phyloP scores from a whole-genome alignment of 768 basidiomycete species.

The Lactifluus hygrophoroides region DNA sequence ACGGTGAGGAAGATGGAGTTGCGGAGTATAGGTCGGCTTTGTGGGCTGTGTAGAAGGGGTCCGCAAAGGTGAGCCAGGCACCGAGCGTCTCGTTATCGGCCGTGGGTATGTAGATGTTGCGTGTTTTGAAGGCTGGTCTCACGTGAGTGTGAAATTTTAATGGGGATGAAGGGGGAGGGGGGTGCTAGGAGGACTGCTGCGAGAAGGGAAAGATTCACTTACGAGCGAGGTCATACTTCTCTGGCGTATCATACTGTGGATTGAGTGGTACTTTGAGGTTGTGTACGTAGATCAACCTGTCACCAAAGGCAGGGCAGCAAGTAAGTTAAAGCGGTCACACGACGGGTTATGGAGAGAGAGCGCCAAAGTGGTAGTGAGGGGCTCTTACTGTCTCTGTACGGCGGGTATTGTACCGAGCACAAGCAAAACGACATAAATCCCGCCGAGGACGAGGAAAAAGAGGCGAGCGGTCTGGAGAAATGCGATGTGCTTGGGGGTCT shows the following conservation, averaged over 20 bases:
- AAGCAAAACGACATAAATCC: constrained; percentile 44
- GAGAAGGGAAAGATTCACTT: constrained; percentile 22
- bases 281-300: constrained; percentile 58
- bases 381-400: constrained; percentile 67
- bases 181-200: neutral
- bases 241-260: constrained; percentile 59
- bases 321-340: constrained; percentile 25
- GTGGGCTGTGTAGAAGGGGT: constrained; percentile 39
- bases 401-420: constrained; percentile 47
- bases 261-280: constrained; percentile 52
- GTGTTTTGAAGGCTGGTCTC: constrained; percentile 41
- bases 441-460: constrained; percentile 35
- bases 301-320: neutral
- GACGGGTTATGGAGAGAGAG: neutral
- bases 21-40: constrained; percentile 30
- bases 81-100: constrained; percentile 74
- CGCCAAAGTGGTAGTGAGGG: constrained; percentile 11
- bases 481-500: neutral
- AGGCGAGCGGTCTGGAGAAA: constrained; percentile 25
- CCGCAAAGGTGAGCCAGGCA: constrained; percentile 77
- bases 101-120: constrained; percentile 62
- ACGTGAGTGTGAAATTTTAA: neutral
- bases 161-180: neutral
- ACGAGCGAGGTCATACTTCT: constrained; percentile 79
- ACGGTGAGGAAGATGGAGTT: constrained; percentile 29